These are phyloP conservation scores for Globisporangium canariense DNA, from an alignment of 352 stramenopile genomes.

Conservation along the genomic window DNA sequence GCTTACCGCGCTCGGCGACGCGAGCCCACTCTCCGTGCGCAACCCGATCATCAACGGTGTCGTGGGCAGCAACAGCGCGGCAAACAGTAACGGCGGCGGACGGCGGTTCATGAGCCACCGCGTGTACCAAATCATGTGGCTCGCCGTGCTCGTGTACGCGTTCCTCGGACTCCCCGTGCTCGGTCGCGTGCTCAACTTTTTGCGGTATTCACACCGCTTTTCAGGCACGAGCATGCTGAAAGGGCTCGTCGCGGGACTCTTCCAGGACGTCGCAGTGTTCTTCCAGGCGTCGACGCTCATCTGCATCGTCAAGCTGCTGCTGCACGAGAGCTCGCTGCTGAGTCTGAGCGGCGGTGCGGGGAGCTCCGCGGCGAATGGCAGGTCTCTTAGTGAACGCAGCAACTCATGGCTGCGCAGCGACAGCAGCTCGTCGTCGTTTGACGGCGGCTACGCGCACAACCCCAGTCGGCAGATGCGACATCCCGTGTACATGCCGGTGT, in stretches of 20 bases:
- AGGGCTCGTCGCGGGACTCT: slow-evolving; percentile 38
- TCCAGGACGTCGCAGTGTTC: slow-evolving; percentile 65
- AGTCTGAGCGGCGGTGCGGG: background rate
- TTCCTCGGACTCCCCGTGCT: slow-evolving; percentile 63
- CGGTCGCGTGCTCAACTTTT: slow-evolving; percentile 58
- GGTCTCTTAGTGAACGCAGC: background rate
- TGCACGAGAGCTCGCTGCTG: slow-evolving; percentile 28
- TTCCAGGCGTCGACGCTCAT: slow-evolving; percentile 61
- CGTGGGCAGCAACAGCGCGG: slow-evolving; percentile 9
- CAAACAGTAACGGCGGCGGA: background rate
- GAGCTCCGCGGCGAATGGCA: background rate
- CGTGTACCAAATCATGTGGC: slow-evolving; percentile 62
- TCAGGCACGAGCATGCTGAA: slow-evolving; percentile 37
- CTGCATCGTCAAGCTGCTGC: slow-evolving; percentile 61
- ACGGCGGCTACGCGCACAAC: slow-evolving; percentile 3
- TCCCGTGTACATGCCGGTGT: slow-evolving; percentile 62
- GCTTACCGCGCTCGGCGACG: slow-evolving; percentile 24
- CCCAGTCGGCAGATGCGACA: slow-evolving; percentile 28
- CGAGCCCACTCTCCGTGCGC: slow-evolving; percentile 10
- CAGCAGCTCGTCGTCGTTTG: background rate
- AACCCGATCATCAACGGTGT: slow-evolving; percentile 18
- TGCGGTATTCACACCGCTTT: slow-evolving; percentile 58
- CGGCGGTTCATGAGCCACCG: slow-evolving; percentile 29
- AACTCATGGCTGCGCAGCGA: slow-evolving; percentile 14
- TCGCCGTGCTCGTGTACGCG: slow-evolving; percentile 59